These are phyloP conservation scores for Trichoderma koningii DNA, from an alignment of 2,329 filamentous ascomycete species.

Conservation along the genomic window DNA sequence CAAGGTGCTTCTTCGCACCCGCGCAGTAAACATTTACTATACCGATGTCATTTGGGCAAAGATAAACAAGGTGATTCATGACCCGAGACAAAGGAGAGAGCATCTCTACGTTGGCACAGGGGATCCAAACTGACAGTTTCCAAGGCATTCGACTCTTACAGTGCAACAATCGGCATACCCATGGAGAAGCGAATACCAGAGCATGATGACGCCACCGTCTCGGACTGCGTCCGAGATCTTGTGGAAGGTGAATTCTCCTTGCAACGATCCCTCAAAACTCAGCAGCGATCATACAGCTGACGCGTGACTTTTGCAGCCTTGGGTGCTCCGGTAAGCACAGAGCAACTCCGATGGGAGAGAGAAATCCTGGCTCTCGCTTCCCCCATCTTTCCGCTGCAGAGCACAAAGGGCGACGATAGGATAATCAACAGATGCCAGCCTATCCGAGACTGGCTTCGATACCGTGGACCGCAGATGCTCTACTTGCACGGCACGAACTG, in stretches of 20 bases:
- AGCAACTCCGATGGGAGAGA: constrained; percentile 22
- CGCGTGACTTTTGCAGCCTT: not conserved
- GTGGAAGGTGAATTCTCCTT: not conserved
- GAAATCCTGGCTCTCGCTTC: constrained; percentile 24
- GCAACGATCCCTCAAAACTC: not conserved
- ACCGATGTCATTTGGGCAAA: not conserved
- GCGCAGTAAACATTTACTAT: constrained; percentile 22
- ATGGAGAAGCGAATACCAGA: constrained; percentile 25
- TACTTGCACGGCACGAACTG: constrained; percentile 26
- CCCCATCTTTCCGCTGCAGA: constrained; percentile 23
- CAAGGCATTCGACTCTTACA: constrained; percentile 23
- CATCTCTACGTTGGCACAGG: not conserved
- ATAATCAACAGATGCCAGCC: not conserved
- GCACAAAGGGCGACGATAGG: not conserved
- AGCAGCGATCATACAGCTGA: not conserved
- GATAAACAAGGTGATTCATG: constrained; percentile 16
- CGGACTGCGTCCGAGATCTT: not conserved
- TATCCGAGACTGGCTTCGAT: constrained; percentile 18
- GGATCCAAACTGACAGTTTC: not conserved
- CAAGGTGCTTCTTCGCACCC: constrained; percentile 24
- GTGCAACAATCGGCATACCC: constrained; percentile 24
- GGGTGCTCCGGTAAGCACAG: not conserved
- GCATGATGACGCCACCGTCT: not conserved
- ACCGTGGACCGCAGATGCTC: constrained; percentile 27
- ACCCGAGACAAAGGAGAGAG: not conserved